Percentiles rank a stretch among this genome's conserved stretches.
Evolutionary conservation across 371 early-diverging fungal genomes (phyloP).

Genomic region (Chytridiales sp.): DNA sequence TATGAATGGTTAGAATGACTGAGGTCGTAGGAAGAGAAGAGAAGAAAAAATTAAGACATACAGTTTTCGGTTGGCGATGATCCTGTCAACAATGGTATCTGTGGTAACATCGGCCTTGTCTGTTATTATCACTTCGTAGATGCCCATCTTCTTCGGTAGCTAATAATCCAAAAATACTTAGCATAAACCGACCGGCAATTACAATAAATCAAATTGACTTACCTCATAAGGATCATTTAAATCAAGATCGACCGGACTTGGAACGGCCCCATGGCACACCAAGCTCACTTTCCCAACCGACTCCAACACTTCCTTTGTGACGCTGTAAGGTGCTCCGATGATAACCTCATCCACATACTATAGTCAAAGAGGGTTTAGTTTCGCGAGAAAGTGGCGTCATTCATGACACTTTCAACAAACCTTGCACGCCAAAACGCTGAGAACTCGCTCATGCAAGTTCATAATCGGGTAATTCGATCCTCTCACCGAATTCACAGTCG

Average conservation of each 20-base stretch:
- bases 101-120: constrained; percentile 77
- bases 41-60: constrained; percentile 36
- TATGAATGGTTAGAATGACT: neutral
- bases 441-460: constrained; percentile 90
- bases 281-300: constrained; percentile 78
- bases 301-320: constrained; percentile 77
- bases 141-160: constrained; percentile 51
- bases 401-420: constrained; percentile 44
- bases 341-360: constrained; percentile 89
- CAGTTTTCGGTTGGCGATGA: constrained; percentile 79
- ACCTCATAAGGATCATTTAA: constrained; percentile 81
- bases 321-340: constrained; percentile 83
- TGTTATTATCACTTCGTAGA: constrained; percentile 74
- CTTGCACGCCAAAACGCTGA: constrained; percentile 84
- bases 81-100: constrained; percentile 79
- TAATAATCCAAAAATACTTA: neutral
- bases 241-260: constrained; percentile 56
- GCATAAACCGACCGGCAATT: neutral
- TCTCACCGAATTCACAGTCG: constrained; percentile 82
- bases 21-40: neutral
- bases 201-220: constrained; percentile 10
- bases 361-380: neutral
- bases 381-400: neutral
- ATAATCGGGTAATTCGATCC: constrained; percentile 87
- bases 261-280: constrained; percentile 73